Evolutionary conservation across 2,329 filamentous ascomycete species (phyloP), one percentile per base, ranked within the genome.

Genomic region (Passalora sequoiae): DNA sequence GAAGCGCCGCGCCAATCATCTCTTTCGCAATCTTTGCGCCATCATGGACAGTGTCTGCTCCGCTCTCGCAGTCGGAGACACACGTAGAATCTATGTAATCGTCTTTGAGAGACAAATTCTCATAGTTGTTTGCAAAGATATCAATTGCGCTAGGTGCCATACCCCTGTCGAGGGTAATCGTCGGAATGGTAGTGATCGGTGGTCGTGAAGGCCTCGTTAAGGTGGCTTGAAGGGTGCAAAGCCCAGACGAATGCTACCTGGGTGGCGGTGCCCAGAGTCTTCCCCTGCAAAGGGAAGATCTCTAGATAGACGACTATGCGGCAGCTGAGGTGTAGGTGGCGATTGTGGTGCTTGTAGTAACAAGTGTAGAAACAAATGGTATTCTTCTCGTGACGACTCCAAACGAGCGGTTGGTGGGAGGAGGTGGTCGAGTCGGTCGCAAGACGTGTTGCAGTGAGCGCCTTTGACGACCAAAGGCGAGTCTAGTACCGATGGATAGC

Each of bases 271-370:
- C 84, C 88, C 88, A 86, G 89, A 95, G 88, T 92, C 92, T 94
- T 91, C 92, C 92, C 89, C 91, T 71, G 75, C 76, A 75, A 92
- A 91, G 95, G 89, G 91, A 97, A 97, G 91, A 94, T 89, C 85
- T 86, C 83, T 79, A 80, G 81, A 83, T 83, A 80, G 80, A 83
- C 85, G 94, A 86, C 88, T 97, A 98, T 98, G 91, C 92, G 92
- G 92, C 92, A 97, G 91, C 87, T 94, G 85, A 79, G 75, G 72
- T 69, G 72, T 71, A 71, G 77, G 70, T 68, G 77, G 72, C 66
- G 72, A 77, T 69, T 75, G 77, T 57, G 65, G 66, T 56, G 57
- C 58, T 61, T 64, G 64, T 61, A 63, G 60, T 56, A 66, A 63
- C 57, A 61, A 60, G 51, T 58, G 60, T 53, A 72, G 68, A 57